phyloP scores from a whole-genome alignment of 352 stramenopile species.

The Aphanomyces stellatus region DNA sequence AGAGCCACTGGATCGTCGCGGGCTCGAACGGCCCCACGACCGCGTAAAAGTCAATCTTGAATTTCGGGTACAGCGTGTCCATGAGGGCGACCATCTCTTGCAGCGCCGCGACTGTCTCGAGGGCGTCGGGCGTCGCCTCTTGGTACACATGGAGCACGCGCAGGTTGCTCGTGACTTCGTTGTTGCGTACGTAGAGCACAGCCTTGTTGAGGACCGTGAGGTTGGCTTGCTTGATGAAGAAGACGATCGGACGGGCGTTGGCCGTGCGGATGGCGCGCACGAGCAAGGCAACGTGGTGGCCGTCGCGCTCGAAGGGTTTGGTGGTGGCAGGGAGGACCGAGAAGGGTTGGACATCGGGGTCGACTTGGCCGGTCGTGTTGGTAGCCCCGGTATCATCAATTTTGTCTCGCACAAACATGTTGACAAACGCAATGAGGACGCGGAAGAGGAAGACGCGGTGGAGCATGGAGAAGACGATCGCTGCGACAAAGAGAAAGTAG shows the following conservation, averaged over 20 bases:
- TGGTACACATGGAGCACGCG: slow-evolving; percentile 78
- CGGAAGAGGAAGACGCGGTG: slow-evolving; percentile 67
- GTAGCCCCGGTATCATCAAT: background rate
- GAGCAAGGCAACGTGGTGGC: background rate
- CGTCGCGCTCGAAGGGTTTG: slow-evolving; percentile 6
- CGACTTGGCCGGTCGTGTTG: too few relatives aligned
- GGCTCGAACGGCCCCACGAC: slow-evolving; percentile 48
- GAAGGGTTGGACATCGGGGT: too few relatives aligned
- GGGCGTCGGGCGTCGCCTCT: slow-evolving; percentile 17
- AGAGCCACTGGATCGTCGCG: slow-evolving; percentile 76
- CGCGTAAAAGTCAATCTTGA: slow-evolving; percentile 63
- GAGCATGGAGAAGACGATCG: slow-evolving; percentile 73
- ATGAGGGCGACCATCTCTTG: slow-evolving; percentile 56
- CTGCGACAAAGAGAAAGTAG: slow-evolving; percentile 60
- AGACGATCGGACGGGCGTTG: slow-evolving; percentile 78
- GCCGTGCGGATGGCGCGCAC: slow-evolving; percentile 33
- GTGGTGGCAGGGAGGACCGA: too few relatives aligned
- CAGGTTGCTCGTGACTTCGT: slow-evolving; percentile 87
- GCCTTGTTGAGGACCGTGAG: slow-evolving; percentile 89
- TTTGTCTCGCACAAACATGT: background rate
- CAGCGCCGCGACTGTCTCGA: background rate
- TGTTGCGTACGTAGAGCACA: slow-evolving; percentile 88
- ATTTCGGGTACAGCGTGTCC: slow-evolving; percentile 87
- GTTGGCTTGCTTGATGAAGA: slow-evolving; percentile 85
- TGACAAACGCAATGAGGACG: slow-evolving; percentile 53